Percentiles rank a stretch among this genome's conserved stretches.
Conservation (phyloP, 73 alveolate species). For the Tetrahymena borealis region DNA sequence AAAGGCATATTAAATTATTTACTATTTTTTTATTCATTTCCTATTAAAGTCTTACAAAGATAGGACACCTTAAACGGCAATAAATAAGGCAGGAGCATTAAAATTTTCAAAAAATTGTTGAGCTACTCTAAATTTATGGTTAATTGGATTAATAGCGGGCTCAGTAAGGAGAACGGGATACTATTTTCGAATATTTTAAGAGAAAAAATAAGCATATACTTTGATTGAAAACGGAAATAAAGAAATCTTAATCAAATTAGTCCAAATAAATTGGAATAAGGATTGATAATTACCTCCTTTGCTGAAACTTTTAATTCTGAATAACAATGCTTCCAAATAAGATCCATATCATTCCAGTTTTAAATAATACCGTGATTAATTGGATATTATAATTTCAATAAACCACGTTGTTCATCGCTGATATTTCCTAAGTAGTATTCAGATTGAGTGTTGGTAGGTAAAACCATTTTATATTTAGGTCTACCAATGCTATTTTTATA, state of each 20-base stretch:
- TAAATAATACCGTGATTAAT: slow-evolving; percentile 53
- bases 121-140: slow-evolving; percentile 68
- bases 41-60: slow-evolving; percentile 40
- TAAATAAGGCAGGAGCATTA: slow-evolving; percentile 72
- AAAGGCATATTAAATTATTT: not conserved
- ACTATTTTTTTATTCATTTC: not conserved
- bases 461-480: not conserved
- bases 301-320: slow-evolving; percentile 51
- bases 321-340: slow-evolving; percentile 44
- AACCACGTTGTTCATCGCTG: not conserved
- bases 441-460: slow-evolving; percentile 38
- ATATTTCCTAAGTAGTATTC: slow-evolving; percentile 48
- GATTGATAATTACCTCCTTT: slow-evolving; percentile 14
- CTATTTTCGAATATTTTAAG: not conserved
- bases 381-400: slow-evolving; percentile 3
- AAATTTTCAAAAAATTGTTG: slow-evolving; percentile 70
- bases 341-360: slow-evolving; percentile 57
- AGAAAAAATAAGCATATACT: not conserved
- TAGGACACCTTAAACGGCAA: slow-evolving; percentile 68
- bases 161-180: slow-evolving; percentile 86
- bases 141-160: slow-evolving; percentile 71
- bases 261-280: too few species aligned
- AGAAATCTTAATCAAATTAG: not conserved
- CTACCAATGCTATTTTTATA: not conserved
- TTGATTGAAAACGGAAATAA: not conserved